Evolutionary conservation across 495 filamentous ascomycete genomes (phyloP), one percentile per base, ranked within the genome.

Genomic region (Cladorrhinum samala): DNA sequence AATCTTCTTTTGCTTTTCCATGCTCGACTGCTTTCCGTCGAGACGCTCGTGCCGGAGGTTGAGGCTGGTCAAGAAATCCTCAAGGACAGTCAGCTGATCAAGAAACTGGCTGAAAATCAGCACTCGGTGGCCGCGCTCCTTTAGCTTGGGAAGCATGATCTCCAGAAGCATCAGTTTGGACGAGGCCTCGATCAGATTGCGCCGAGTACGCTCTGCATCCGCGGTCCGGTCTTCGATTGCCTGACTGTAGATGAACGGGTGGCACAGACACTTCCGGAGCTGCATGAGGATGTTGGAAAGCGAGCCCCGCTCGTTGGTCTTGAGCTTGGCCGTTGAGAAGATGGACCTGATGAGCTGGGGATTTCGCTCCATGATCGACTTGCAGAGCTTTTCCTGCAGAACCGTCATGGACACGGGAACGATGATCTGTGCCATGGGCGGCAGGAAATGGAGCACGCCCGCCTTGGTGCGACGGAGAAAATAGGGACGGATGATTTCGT

Each of bases 41-140:
- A 99, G 79, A 13, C 93, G 88, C 53, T 86, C 79, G 65, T 87
- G 87, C 6, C 63, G 66, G 48, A 95, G 68, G 9, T 79, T 82
- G 38, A 96, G 60, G 1, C 83, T 83, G 17, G 76, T 77, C 1
- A 97, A 71, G 58, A 97, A 96, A 64, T 99, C 93, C 67, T 99
- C 93, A 11, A 95, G 72, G 37, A 97, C 81, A 57, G 90, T 87
- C 14, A 99, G 72, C 70, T 91, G 88, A 27, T 89, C 82, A 4
- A 99, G 72, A 53, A 97, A 97, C 64, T 97, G 94, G 66, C 90
- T 96, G 73, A 99, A 99, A 20, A 99, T 87, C 17, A 99, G 71
- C 4, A 96, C 91, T 17, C 93, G 78, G 66, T 99, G 91, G 1
- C 92, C 92, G n/a, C 88, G 80, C 60, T 88, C 84, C 50, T 83